Percentiles rank a stretch among this genome's conserved stretches.
Conservation (phyloP, 1,284 basidiomycete species). For the Trichosporon inkin region DNA sequence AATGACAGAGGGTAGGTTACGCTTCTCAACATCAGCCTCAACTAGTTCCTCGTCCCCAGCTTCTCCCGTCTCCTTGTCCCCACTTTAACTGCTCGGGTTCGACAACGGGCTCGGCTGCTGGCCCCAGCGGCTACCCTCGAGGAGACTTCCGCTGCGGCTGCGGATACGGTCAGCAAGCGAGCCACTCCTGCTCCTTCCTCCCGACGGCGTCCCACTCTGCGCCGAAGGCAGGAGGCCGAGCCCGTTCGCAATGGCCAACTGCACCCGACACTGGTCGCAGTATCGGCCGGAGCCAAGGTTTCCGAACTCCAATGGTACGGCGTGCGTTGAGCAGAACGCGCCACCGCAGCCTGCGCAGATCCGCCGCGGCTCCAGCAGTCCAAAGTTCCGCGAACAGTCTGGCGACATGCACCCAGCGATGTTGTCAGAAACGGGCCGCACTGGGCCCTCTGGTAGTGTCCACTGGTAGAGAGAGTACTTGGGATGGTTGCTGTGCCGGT, state of each 20-base stretch:
- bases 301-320: conserved; percentile 43
- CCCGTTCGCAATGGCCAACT: conserved; percentile 33
- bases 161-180: neutral
- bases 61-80: neutral
- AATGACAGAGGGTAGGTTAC: too few species aligned
- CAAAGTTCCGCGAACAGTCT: conserved; percentile 40
- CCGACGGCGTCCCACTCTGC: neutral
- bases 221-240: conserved; percentile 27
- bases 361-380: conserved; percentile 46
- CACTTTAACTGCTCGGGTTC: neutral
- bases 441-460: conserved; percentile 46
- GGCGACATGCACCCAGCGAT: conserved; percentile 41
- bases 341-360: conserved; percentile 50
- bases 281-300: conserved; percentile 31
- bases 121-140: neutral
- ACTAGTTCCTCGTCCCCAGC: neutral
- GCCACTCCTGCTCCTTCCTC: neutral
- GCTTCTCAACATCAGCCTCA: too few species aligned
- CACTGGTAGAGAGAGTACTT: conserved; percentile 47
- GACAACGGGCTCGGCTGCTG: neutral
- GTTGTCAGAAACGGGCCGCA: conserved; percentile 42
- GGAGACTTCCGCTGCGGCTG: neutral
- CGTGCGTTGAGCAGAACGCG: conserved; percentile 47
- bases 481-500: neutral
- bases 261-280: conserved; percentile 42